Evolutionary conservation across 805 yeast genomes (phyloP).

Genomic region (Hyphopichia homilentoma): DNA sequence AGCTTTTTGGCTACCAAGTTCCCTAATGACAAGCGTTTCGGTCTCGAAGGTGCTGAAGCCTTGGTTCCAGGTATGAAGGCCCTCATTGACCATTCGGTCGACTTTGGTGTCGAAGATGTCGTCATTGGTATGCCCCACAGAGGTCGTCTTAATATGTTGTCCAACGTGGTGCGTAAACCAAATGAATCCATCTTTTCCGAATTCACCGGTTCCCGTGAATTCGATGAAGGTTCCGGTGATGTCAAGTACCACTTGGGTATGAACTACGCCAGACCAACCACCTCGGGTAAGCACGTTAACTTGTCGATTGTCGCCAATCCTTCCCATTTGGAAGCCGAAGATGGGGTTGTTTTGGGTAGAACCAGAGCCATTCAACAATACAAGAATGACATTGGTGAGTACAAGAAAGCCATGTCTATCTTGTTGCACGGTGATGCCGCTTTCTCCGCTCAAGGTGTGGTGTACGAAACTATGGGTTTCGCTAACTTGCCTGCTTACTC

Average conservation of each 20-base stretch:
- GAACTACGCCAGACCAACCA: constrained; percentile 98
- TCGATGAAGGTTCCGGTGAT: constrained; percentile 98
- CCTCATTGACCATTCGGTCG: constrained; percentile 88
- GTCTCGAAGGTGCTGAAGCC: constrained; percentile 97
- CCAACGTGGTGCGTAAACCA: constrained; percentile 98
- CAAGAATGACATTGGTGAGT: constrained; percentile 80
- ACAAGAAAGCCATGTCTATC: constrained; percentile 85
- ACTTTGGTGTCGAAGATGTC: constrained; percentile 88
- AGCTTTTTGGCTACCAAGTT: constrained; percentile 88
- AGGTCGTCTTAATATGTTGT: constrained; percentile 96
- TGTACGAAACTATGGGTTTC: constrained; percentile 97
- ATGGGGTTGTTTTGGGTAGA: constrained; percentile 97
- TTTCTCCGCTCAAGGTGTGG: constrained; percentile 98
- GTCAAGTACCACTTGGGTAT: constrained; percentile 99
- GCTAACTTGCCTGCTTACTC: constrained; percentile 89
- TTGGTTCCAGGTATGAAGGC: constrained; percentile 97
- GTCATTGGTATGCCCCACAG: constrained; percentile 99
- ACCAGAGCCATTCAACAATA: constrained; percentile 93
- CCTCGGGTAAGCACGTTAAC: constrained; percentile 94
- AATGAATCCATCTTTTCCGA: constrained; percentile 96
- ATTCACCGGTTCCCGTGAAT: constrained; percentile 84
- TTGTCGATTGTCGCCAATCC: constrained; percentile 97
- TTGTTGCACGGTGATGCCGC: constrained; percentile 99
- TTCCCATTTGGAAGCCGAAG: constrained; percentile 98
- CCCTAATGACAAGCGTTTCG: constrained; percentile 98